Conservation (phyloP, 2,329 filamentous ascomycete genomes). For the Lasiodiplodia sp. region DNA sequence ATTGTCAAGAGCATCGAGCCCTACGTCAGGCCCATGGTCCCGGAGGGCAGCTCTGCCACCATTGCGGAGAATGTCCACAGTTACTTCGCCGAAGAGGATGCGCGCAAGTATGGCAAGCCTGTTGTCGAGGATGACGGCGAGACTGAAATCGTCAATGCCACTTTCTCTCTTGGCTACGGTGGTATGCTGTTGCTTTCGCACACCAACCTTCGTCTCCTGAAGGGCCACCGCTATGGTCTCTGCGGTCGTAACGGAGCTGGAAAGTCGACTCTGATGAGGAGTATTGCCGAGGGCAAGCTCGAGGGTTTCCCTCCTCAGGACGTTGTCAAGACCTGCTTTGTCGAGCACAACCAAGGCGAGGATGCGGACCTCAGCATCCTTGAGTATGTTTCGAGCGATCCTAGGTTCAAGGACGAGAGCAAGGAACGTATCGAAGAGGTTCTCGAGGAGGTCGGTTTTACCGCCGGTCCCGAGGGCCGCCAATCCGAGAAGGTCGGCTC, state of each 20-base stretch:
- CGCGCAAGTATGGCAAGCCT: constrained; percentile 84
- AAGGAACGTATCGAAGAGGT: constrained; percentile 82
- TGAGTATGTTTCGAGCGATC: constrained; percentile 90
- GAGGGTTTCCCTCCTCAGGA: constrained; percentile 96
- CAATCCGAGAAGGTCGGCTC: constrained; percentile 92
- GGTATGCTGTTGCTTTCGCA: constrained; percentile 97
- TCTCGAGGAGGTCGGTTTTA: constrained; percentile 92
- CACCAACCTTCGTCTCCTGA: constrained; percentile 91
- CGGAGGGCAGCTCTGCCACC: constrained; percentile 66
- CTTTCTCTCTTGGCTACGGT: constrained; percentile 96
- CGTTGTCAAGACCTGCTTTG: constrained; percentile 93
- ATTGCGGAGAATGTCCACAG: constrained; percentile 78
- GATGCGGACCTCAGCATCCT: constrained; percentile 96
- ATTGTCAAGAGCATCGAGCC: constrained; percentile 73
- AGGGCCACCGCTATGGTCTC: constrained; percentile 96
- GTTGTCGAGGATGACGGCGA: constrained; percentile 91
- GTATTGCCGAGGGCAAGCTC: constrained; percentile 92
- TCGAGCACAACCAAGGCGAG: constrained; percentile 98
- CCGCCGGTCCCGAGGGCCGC: constrained; percentile 83
- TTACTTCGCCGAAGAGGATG: constrained; percentile 82
- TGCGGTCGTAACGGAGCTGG: constrained; percentile 97
- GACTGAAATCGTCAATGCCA: constrained; percentile 94
- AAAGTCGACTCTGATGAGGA: constrained; percentile 99
- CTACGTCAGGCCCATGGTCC: constrained; percentile 77
- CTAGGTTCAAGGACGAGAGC: constrained; percentile 80